Base-by-base conservation (phyloP, 768 basidiomycete species). In the Amanita phalloides region DNA sequence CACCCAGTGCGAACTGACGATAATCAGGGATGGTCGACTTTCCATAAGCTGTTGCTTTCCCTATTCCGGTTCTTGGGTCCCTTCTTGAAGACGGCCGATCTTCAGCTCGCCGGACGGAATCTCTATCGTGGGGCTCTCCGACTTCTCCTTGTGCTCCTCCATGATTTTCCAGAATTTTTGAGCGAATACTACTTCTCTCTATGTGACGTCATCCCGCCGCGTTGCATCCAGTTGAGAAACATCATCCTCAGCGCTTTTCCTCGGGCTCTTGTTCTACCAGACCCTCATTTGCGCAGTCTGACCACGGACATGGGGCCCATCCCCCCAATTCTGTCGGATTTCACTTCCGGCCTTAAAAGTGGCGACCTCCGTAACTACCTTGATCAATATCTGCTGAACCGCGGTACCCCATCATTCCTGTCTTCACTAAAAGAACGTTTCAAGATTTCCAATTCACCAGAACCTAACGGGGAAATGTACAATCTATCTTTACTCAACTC, bases 121-220 rank as follows among this genome's bases (percentile, higher is more conserved):
- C 77, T 99, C 39, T 97, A 94, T 72, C 83, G 90, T 39, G 96
- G 92, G 20, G 79, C 92, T 20, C 74, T 96, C 43, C 82, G 94
- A 33, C 77, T 99, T 28, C 81, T 99, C 45, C 78, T 99, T 44
- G 92, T 98, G 53, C 84, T 99, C 48, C 81, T 99, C 17, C 94
- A 99, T 67, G 96, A 98, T 68, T 98, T 98, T 75, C 96, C 96
- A 47, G 96, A 97, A 55, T 98, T 98, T 74, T 75, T 98, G 55
- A 90, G 86, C 65, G 92, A 94, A 70, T 92, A 94, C 65, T 95
- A 97, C 68, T 94, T 95, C 71, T 86, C 90, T 39, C 81, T 99
- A 30, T 91, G 92, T 62, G 95, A 98, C 57, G 86, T 79, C 54
- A 90, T 99, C 55, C 96, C 96, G 43, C 75, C 85, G 25, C 81